Evolutionary conservation across 768 basidiomycete species (phyloP).

Genomic region (Dioszegia crocea): DNA sequence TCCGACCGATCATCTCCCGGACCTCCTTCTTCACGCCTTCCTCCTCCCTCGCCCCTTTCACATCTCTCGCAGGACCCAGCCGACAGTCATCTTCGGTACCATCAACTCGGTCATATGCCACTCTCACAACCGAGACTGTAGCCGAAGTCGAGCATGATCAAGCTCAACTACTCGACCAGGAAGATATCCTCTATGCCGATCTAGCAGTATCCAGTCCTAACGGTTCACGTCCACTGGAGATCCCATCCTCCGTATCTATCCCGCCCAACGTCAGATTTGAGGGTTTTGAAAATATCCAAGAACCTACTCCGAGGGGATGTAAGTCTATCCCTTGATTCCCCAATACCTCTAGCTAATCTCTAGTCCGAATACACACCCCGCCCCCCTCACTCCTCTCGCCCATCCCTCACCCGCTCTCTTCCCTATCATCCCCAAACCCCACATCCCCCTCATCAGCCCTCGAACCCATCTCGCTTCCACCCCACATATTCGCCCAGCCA

Average conservation of each 20-base stretch:
- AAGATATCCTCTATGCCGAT: conserved; percentile 4
- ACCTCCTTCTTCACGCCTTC: too few species aligned
- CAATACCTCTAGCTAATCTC: background rate
- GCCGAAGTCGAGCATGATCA: background rate
- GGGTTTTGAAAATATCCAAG: conserved; percentile 9
- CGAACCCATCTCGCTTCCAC: conserved; percentile 40
- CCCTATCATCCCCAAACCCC: conserved; percentile 36
- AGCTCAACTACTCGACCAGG: background rate
- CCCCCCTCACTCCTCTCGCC: conserved; percentile 10
- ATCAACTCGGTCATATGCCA: background rate
- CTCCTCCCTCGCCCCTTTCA: background rate
- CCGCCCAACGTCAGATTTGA: conserved; percentile 13
- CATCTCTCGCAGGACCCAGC: conserved; percentile 5
- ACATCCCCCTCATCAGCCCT: conserved; percentile 12
- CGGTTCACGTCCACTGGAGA: background rate
- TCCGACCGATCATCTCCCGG: background rate
- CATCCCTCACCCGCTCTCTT: conserved; percentile 42
- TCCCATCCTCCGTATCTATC: background rate
- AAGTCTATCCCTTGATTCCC: background rate
- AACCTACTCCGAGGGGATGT: conserved; percentile 5
- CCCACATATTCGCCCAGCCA: conserved; percentile 74
- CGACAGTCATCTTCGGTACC: background rate
- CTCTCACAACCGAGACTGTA: background rate
- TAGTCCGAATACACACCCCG: conserved; percentile 5
- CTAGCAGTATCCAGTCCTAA: background rate